phyloP scores from a whole-genome alignment of 129 eudicot species.

The Helianthus annuus region HanXRQr2.0-SUNRISE NC_035436.2:206852631-206853130 shows the following conservation, averaged over 20 bases:
- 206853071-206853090: conserved; percentile 29
- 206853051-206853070: conserved; percentile 62
- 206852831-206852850: conserved; percentile 22
- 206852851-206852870: conserved; percentile 37
- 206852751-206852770: conserved; percentile 18
- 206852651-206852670: background rate
- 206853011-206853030: conserved; percentile 46
- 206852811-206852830: conserved; percentile 14
- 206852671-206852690: background rate
- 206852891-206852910: conserved; percentile 24
- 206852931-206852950: conserved; percentile 53
- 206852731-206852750: conserved; percentile 28
- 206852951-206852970: conserved; percentile 37
- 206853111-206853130: conserved; percentile 34
- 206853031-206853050: conserved; percentile 36
- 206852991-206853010: conserved; percentile 48
- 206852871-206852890: conserved; percentile 33
- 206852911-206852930: conserved; percentile 55
- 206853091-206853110: conserved; percentile 12
- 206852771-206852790: conserved; percentile 4
- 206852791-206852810: conserved; percentile 20
- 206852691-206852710: background rate
- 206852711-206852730: conserved; percentile 28
- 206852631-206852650: too few species aligned
- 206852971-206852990: conserved; percentile 47